A percentile compares a stretch with the other conserved stretches of the same genome.
phyloP scores from a whole-genome alignment of 1,139 yeast genomes.

The Blastobotrys petasosporus region DNA sequence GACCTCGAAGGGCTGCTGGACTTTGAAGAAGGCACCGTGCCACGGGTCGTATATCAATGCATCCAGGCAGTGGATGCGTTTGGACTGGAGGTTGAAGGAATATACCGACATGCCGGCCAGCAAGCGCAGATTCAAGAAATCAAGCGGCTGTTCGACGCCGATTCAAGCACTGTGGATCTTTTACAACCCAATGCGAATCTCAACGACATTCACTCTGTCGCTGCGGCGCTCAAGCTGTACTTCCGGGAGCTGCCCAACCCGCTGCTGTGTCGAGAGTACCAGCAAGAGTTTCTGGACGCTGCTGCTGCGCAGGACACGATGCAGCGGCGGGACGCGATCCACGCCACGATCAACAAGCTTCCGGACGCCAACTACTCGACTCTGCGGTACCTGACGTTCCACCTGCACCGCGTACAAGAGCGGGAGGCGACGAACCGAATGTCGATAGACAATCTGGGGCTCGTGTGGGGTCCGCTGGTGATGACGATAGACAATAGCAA shows the following conservation, averaged over 20 bases:
- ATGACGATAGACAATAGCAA: conserved; percentile 59
- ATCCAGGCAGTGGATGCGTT: conserved; percentile 76
- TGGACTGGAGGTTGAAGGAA: conserved; percentile 83
- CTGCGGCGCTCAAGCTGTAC: conserved; percentile 69
- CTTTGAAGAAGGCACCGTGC: conserved; percentile 85
- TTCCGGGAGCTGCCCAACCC: conserved; percentile 80
- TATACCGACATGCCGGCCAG: conserved; percentile 82
- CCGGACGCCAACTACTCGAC: conserved; percentile 97
- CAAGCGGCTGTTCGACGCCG: conserved; percentile 65
- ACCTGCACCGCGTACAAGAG: conserved; percentile 66
- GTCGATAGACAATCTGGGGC: conserved; percentile 72
- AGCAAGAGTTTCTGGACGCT: conserved; percentile 76
- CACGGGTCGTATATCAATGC: conserved; percentile 84
- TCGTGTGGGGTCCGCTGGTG: conserved; percentile 92
- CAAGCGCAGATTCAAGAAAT: conserved; percentile 66
- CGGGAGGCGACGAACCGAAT: conserved; percentile 65
- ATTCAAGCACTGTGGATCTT: conserved; percentile 62
- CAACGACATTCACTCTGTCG: conserved; percentile 49
- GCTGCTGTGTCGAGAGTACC: conserved; percentile 57
- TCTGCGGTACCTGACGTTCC: conserved; percentile 74
- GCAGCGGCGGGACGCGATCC: conserved; percentile 65
- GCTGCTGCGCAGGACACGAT: conserved; percentile 59
- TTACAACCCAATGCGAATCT: conserved; percentile 45
- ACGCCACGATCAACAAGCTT: conserved; percentile 77
- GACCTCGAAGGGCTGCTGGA: conserved; percentile 70